Evolutionary conservation across 2,329 filamentous ascomycete species (phyloP).

Genomic region (Xylaria arbuscula): DNA sequence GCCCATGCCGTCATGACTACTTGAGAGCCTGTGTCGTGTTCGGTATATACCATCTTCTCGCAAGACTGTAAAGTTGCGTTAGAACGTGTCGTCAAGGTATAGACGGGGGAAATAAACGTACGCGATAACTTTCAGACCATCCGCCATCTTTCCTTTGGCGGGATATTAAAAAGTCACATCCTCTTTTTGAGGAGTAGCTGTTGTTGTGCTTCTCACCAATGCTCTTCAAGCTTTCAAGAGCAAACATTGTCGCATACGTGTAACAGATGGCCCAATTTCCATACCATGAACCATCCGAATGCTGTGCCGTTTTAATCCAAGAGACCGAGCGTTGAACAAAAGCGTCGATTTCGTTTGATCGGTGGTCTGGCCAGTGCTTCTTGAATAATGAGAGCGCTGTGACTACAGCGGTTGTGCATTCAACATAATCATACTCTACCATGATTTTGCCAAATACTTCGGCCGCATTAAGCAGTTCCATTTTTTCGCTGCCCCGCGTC

Average conservation of each 20-base stretch:
- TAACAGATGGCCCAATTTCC: conserved; percentile 98
- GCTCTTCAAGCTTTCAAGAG: conserved; percentile 83
- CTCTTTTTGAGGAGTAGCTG: conserved; percentile 75
- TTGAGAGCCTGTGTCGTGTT: conserved; percentile 80
- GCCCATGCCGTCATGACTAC: conserved; percentile 97
- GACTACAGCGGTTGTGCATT: conserved; percentile 95
- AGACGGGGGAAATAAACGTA: conserved; percentile 48
- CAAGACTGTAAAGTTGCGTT: conserved; percentile 67
- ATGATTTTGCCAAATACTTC: conserved; percentile 98
- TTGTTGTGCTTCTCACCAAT: conserved; percentile 85
- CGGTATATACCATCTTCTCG: conserved; percentile 78
- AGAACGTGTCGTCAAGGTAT: background rate
- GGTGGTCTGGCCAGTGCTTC: conserved; percentile 83
- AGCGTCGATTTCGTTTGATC: conserved; percentile 75
- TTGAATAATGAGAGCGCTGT: conserved; percentile 87
- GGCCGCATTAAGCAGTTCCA: conserved; percentile 92
- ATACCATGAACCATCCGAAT: conserved; percentile 92
- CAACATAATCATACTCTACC: conserved; percentile 98
- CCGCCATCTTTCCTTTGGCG: conserved; percentile 90
- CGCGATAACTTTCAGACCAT: conserved; percentile 94
- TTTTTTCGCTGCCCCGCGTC: conserved; percentile 77
- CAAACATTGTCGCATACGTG: conserved; percentile 97
- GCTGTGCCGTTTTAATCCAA: conserved; percentile 86
- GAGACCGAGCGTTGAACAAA: conserved; percentile 79
- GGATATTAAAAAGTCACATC: conserved; percentile 85